Evolutionary conservation across 2,329 filamentous ascomycete species (phyloP).

Genomic region (Diplodia corticola): DNA sequence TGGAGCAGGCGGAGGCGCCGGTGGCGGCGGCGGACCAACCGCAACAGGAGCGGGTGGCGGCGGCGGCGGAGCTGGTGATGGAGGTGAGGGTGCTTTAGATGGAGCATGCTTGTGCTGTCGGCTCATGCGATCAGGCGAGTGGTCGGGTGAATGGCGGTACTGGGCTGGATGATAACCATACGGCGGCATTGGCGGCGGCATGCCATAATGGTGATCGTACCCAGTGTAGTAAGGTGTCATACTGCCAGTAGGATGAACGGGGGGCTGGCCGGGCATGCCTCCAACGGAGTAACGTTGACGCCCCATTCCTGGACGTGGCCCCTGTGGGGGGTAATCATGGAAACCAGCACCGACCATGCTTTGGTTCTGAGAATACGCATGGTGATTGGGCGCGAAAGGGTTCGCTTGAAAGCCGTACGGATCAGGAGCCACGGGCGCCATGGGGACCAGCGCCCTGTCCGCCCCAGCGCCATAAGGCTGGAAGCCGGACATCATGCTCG

Average conservation of each 20-base stretch:
- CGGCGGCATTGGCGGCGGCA: constrained; percentile 14
- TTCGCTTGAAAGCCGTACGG: constrained; percentile 40
- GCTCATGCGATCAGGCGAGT: constrained; percentile 26
- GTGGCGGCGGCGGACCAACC: constrained; percentile 25
- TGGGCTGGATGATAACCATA: constrained; percentile 6
- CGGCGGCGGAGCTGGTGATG: constrained; percentile 24
- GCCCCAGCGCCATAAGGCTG: constrained; percentile 32
- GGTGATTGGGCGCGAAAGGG: constrained; percentile 38
- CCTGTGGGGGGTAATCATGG: constrained; percentile 35
- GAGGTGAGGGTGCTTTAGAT: constrained; percentile 29
- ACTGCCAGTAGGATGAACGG: constrained; percentile 2
- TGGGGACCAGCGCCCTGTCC: constrained; percentile 32
- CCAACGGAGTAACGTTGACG: constrained; percentile 19
- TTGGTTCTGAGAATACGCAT: constrained; percentile 24
- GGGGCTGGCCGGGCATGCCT: constrained; percentile 12
- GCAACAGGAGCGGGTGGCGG: constrained; percentile 25
- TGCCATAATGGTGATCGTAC: constrained; percentile 10
- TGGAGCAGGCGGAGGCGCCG: constrained; percentile 22
- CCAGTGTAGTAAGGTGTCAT: constrained; percentile 21
- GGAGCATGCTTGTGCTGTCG: constrained; percentile 22
- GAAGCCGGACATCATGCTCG: constrained; percentile 40
- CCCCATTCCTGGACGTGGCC: constrained; percentile 27
- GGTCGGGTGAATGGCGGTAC: neutral
- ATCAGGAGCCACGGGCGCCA: constrained; percentile 39
- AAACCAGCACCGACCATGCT: constrained; percentile 31